Base-by-base conservation (phyloP, 2,329 filamentous ascomycete genomes). In the Aspergillus ibericus region DNA sequence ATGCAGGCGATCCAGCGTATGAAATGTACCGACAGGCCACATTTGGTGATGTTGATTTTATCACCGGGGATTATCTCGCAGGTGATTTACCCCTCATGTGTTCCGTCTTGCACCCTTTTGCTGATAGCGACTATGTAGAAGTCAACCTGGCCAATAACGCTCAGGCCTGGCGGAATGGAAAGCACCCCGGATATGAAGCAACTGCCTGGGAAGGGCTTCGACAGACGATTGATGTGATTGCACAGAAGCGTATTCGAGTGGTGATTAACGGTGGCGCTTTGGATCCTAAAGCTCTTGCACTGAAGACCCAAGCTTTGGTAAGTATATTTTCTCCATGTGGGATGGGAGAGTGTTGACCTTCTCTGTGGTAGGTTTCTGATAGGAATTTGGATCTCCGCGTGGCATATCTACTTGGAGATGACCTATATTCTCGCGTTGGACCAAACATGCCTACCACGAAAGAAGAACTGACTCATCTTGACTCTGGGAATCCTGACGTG, bases 231-330 rank as follows among this genome's bases (percentile, higher is more conserved):
- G 71, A 80, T 4, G 66, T 81, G 5, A 73, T 82, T 60, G 70
- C 76, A 1, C 70, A 80, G 50, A 80, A 82, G 59, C 66, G 75
- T 0, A 85, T 85, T 70, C 83, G 82, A 59, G 74, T 86, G 12
- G 75, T 84, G 35, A 74, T 85, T 56, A 85, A 86, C 63, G 84
- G 84, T 2, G 84, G 85, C 0, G 82, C 80, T 2, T 75, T 82
- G 15, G 82, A 86, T 57, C 84, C 84, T 0, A 75, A 76, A 57
- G 82, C 79, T 0, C 65, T 87, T 15, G 81, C 83, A 2, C 64
- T 79, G 52, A 78, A 79, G 56, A 73, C 79, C 0, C 68, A 75
- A 4, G 66, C 75, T 16, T 60, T 83, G 59, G 75, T 77, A 36
- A 62, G 62, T 64, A 63, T 6, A 18, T 10, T 9, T 18, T 48